Base-by-base conservation (phyloP, 805 yeast genomes). In the Candida morakotiae region DNA sequence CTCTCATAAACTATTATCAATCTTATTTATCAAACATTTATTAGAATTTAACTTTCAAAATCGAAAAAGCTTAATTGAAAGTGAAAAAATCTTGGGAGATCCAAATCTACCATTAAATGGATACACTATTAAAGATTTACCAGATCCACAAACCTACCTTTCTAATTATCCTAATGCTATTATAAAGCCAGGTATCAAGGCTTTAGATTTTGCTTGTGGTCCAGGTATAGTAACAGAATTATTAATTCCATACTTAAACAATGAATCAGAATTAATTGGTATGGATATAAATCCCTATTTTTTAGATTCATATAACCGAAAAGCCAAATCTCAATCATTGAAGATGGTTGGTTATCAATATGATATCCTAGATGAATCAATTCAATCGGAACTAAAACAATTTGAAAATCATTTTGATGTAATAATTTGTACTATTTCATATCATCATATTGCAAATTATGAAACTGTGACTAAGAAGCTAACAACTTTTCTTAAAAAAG, bases 131-230 rank as follows among this genome's bases (percentile, higher is more conserved):
- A 27, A 27, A 5, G 33, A 40, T 9, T 43, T 51, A 20, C 51
- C 55, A 11, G 42, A 40, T 26, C 40, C 43, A 1, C 17, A 26
- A 1, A 35, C 47, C 1, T 45, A 33, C 26, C 9, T 31, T 2
- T 16, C 24, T 3, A 18, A 38, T 10, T 34, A 19, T 26, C 49
- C 52, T 3, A 28, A 43, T 13, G 17, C 49, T 4, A 15, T 49
- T 23, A 42, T 56, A 41, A 46, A 41, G 33, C 55, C 53, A 2
- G 55, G 53, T 5, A 42, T 45, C 34, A 53, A 39, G 24, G 27
- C 62, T 5, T 35, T 69, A 31, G 73, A 69, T 43, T 68, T 69
- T 47, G 73, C 71, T 0, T 67, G 72, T 40, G 74, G 74, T 3
- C 58, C 71, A 1, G 74, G 73, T 0, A 38, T 63, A 7, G 52